Conservation (phyloP, 441 rosid genomes). For the Jatropha multifida region DNA sequence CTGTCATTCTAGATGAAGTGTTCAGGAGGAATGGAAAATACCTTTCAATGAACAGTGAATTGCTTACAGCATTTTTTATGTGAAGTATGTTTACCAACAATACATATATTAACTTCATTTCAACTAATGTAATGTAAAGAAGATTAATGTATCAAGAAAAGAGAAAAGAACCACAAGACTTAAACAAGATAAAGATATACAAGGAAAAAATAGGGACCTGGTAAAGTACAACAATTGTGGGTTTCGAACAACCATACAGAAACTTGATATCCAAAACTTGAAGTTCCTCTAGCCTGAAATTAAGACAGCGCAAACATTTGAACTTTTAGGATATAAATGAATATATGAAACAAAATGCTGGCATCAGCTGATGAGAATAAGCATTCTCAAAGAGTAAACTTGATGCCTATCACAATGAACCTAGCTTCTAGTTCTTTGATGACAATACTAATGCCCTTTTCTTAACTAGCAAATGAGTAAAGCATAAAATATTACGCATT, state of each 20-base stretch:
- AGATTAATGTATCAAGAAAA: not conserved
- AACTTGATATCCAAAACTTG: constrained; percentile 96
- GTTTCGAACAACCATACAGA: constrained; percentile 85
- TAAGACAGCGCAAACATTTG: constrained; percentile 8
- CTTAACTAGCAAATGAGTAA: not conserved
- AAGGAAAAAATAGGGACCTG: constrained; percentile 49
- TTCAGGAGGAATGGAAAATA: no score
- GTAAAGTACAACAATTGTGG: constrained; percentile 92
- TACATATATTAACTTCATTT: not conserved
- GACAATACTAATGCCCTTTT: not conserved
- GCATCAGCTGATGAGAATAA: not conserved
- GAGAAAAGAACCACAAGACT: not conserved
- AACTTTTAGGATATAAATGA: constrained; percentile 7
- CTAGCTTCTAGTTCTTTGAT: not conserved
- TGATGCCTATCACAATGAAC: not conserved
- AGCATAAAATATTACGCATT: not conserved
- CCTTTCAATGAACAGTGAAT: no score
- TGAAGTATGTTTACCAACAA: not conserved
- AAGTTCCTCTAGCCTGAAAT: constrained; percentile 94
- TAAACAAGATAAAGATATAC: not conserved
- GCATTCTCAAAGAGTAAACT: not conserved
- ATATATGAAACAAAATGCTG: not conserved
- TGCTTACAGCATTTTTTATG: no score
- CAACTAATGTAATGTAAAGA: not conserved
- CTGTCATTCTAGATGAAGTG: no score